Percentiles rank a stretch among this genome's conserved stretches.
Conservation (phyloP, 495 filamentous ascomycete species). For the Tuber aestivum region DNA sequence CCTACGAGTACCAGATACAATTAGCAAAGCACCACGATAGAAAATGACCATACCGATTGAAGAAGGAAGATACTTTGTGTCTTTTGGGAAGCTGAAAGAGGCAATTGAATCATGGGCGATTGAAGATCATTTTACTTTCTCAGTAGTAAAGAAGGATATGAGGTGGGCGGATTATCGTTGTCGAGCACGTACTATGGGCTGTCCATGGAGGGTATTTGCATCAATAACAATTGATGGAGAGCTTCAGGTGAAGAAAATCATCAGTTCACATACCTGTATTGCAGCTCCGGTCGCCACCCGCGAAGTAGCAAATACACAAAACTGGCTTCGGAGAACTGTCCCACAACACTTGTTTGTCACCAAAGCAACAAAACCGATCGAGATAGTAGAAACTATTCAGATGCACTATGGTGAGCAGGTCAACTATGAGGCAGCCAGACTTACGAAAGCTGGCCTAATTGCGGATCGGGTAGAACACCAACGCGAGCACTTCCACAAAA, state of each 20-base stretch:
- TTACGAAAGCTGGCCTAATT: constrained; percentile 13
- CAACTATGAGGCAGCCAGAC: constrained; percentile 24
- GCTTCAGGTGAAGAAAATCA: constrained; percentile 1
- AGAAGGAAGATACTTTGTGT: background rate
- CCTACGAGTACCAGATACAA: no score
- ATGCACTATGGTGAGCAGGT: constrained; percentile 23
- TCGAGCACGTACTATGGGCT: background rate
- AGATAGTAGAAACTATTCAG: constrained; percentile 22
- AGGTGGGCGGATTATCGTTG: background rate
- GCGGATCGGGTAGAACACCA: background rate
- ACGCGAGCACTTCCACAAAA: constrained; percentile 6
- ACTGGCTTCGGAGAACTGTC: constrained; percentile 23
- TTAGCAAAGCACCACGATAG: background rate
- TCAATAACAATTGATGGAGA: background rate
- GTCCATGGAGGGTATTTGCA: constrained; percentile 13
- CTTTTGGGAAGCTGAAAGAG: constrained; percentile 1
- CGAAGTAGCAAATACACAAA: constrained; percentile 28
- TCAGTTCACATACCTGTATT: constrained; percentile 4
- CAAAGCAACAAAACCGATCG: constrained; percentile 23
- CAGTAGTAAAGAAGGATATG: background rate
- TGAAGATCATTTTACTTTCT: constrained; percentile 3
- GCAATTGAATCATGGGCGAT: constrained; percentile 5
- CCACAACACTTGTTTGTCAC: constrained; percentile 27
- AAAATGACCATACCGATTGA: background rate
- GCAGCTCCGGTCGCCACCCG: constrained; percentile 12